Percentiles rank a stretch among this genome's conserved stretches.
Conservation (phyloP, 768 basidiomycete genomes). For the Tremella mesenterica region DNA sequence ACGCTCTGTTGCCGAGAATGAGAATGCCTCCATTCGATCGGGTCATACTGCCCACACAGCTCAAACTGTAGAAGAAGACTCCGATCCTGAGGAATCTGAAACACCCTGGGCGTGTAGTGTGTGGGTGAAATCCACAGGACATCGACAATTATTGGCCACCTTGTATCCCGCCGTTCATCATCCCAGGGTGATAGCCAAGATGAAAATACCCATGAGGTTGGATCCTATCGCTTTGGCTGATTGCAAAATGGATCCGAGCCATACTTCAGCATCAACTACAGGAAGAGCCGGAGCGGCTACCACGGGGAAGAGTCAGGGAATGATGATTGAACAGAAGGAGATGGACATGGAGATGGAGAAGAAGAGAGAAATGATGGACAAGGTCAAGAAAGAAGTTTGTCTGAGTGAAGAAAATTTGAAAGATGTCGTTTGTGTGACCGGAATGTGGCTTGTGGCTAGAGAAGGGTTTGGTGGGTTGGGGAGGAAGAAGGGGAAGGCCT, state of each 20-base stretch:
- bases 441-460: constrained; percentile 81
- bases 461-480: constrained; percentile 88
- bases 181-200: constrained; percentile 82
- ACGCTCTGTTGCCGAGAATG: background rate
- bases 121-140: constrained; percentile 34
- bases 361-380: constrained; percentile 3
- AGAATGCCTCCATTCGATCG: background rate
- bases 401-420: constrained; percentile 88
- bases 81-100: constrained; percentile 92
- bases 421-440: constrained; percentile 78
- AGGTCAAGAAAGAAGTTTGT: constrained; percentile 49
- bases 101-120: constrained; percentile 81
- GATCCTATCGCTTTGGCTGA: constrained; percentile 63
- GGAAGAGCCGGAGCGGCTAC: constrained; percentile 5
- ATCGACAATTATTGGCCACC: constrained; percentile 60
- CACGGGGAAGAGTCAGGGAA: background rate
- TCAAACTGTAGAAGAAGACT: constrained; percentile 52
- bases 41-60: background rate
- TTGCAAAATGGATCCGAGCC: constrained; percentile 8
- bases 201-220: constrained; percentile 82
- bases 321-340: background rate
- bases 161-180: constrained; percentile 90
- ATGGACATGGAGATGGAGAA: background rate
- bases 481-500: constrained; percentile 57
- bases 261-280: too few species aligned